Percentiles rank a stretch among this genome's conserved stretches.
Evolutionary conservation across 352 stramenopile genomes (phyloP).

Genomic region (Nothophytophthora sp.): DNA sequence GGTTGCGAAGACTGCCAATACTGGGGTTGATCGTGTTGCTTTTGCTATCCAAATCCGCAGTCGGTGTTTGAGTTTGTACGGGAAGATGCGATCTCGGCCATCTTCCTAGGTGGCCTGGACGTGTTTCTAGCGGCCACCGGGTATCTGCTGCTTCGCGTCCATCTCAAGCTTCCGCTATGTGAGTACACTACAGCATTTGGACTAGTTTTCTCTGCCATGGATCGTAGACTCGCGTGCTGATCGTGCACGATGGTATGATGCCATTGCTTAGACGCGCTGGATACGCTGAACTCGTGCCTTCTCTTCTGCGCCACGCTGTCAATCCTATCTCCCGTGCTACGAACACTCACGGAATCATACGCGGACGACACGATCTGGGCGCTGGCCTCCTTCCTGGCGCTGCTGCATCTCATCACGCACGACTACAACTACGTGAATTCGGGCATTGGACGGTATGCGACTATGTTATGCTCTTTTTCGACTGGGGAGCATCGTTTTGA

Average conservation of each 20-base stretch:
- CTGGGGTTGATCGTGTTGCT: neutral
- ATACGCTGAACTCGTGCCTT: constrained; percentile 70
- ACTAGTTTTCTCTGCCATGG: no score
- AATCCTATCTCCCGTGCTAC: constrained; percentile 88
- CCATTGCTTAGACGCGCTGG: constrained; percentile 30
- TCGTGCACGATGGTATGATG: constrained; percentile 4
- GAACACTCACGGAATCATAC: constrained; percentile 90
- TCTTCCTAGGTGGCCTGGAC: constrained; percentile 58
- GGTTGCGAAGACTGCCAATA: neutral
- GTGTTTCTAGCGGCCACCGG: constrained; percentile 52
- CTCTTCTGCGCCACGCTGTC: constrained; percentile 85
- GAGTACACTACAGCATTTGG: no score
- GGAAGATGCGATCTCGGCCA: constrained; percentile 52
- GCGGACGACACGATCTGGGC: constrained; percentile 93
- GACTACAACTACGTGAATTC: constrained; percentile 91
- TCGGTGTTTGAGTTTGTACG: constrained; percentile 76
- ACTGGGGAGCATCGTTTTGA: neutral
- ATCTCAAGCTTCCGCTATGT: constrained; percentile 40
- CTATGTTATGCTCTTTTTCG: neutral
- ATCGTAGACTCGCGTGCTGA: neutral
- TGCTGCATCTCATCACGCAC: constrained; percentile 90
- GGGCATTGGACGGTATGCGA: constrained; percentile 60
- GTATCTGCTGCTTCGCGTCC: constrained; percentile 53
- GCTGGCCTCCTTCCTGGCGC: constrained; percentile 69
- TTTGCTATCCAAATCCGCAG: constrained; percentile 23